Percentiles rank a stretch among this genome's conserved stretches.
Evolutionary conservation across 352 stramenopile genomes (phyloP).

Genomic region (Globisporangium cylindrosporum): DNA sequence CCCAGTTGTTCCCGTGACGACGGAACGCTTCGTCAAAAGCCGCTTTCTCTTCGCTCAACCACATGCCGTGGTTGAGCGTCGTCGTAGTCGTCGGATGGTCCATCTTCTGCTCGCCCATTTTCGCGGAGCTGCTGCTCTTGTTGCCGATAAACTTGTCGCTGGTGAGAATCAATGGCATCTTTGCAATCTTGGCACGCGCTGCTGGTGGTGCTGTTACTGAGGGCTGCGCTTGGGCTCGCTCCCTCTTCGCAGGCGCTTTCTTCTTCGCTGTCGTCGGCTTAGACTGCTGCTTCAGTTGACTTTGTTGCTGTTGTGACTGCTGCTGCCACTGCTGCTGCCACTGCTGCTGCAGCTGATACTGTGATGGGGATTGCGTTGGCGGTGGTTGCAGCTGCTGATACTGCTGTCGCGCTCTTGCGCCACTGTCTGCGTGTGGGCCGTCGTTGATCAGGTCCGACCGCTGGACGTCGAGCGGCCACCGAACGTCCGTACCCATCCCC

Average conservation of each 20-base stretch:
- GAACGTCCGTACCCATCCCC: background rate
- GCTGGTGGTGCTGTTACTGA: background rate
- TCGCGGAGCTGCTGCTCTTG: background rate
- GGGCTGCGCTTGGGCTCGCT: background rate
- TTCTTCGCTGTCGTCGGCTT: background rate
- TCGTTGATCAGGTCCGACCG: background rate
- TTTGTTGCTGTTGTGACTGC: background rate
- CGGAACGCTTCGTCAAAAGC: background rate
- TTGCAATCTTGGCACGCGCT: background rate
- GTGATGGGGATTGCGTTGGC: background rate
- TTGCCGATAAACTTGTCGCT: background rate
- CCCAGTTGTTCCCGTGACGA: background rate
- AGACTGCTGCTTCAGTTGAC: background rate
- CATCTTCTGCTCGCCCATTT: background rate
- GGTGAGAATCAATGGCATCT: background rate
- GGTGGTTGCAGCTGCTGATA: background rate
- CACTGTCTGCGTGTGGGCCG: background rate
- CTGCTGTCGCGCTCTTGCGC: background rate
- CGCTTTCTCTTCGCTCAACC: slow-evolving; percentile 5
- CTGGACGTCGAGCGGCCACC: background rate
- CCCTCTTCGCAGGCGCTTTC: background rate
- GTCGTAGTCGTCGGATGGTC: too few relatives aligned
- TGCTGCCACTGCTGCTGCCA: background rate
- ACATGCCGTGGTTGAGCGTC: background rate
- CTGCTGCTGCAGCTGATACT: background rate